Percentiles rank a stretch among this genome's conserved stretches.
These are phyloP conservation scores for Grammothele lineata DNA, from an alignment of 768 basidiomycete species.

Conservation along the genomic window DNA sequence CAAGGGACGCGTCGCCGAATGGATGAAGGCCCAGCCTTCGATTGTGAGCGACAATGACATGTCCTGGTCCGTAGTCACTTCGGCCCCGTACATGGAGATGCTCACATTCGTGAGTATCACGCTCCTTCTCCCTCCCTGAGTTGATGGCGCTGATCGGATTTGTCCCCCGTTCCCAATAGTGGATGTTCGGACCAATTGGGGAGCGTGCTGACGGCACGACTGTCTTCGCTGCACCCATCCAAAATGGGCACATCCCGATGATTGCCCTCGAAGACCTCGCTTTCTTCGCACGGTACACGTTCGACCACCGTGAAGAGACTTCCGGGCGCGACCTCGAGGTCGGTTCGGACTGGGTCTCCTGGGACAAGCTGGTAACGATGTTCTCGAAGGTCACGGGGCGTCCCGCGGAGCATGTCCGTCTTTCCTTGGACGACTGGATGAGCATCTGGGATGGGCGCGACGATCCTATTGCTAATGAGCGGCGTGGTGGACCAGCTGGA, in stretches of 20 bases:
- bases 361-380: constrained; percentile 22
- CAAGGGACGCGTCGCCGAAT: constrained; percentile 39
- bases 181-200: constrained; percentile 20
- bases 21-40: constrained; percentile 34
- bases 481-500: neutral
- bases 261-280: constrained; percentile 30
- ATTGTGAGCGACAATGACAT: constrained; percentile 28
- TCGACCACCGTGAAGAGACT: constrained; percentile 24
- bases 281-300: constrained; percentile 27
- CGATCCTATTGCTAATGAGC: constrained; percentile 2
- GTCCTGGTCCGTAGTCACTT: constrained; percentile 35
- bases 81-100: constrained; percentile 22
- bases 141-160: too few species aligned
- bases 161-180: neutral
- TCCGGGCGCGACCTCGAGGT: constrained; percentile 25
- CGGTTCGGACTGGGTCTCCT: constrained; percentile 22
- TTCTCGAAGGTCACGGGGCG: constrained; percentile 9
- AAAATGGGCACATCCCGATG: constrained; percentile 20
- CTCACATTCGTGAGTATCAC: constrained; percentile 5
- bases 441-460: neutral
- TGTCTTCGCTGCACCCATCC: constrained; percentile 26
- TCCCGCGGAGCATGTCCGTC: constrained; percentile 2
- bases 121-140: too few species aligned
- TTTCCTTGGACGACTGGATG: constrained; percentile 9
- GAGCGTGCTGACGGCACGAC: constrained; percentile 25